phyloP scores from a whole-genome alignment of 352 stramenopile species.

The Phytophthora kernoviae region DNA sequence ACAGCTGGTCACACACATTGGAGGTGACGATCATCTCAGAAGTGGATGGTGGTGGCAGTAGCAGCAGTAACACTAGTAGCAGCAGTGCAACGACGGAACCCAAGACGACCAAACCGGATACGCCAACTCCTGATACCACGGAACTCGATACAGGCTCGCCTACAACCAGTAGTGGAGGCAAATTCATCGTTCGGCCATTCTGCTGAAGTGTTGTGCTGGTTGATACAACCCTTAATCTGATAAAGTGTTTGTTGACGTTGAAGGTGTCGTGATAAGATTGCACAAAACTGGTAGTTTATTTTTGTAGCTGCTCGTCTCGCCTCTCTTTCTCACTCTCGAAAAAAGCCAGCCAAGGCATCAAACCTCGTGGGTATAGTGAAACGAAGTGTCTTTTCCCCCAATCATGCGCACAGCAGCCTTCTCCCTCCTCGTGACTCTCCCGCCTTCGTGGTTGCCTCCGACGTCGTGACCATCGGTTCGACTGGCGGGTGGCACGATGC shows the following conservation, averaged over 20 bases:
- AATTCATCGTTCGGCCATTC: too few species aligned
- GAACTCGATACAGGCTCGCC: too few species aligned
- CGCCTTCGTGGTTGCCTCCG: conserved; percentile 18
- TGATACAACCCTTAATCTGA: too few species aligned
- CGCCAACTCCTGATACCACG: background rate
- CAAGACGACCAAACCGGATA: background rate
- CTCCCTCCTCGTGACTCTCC: conserved; percentile 14
- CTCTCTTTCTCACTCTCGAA: conserved; percentile 17
- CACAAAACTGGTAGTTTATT: too few species aligned
- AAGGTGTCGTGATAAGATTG: too few species aligned
- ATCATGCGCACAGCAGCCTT: conserved; percentile 17
- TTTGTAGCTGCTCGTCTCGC: background rate
- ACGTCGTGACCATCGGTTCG: conserved; percentile 27
- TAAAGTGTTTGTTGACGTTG: too few species aligned
- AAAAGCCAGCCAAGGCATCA: conserved; percentile 22
- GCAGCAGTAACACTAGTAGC: conserved; percentile 4
- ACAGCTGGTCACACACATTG: conserved; percentile 35
- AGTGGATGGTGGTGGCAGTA: conserved; percentile 2
- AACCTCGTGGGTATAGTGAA: conserved; percentile 3
- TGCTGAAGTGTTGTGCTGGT: too few species aligned
- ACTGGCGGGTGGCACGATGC: conserved; percentile 32
- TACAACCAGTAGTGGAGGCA: too few species aligned
- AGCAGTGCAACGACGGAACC: background rate
- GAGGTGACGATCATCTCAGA: conserved; percentile 40
- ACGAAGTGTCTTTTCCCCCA: background rate